Conservation (phyloP, 2,329 filamentous ascomycete species). For the Clarireedia sp. region DNA sequence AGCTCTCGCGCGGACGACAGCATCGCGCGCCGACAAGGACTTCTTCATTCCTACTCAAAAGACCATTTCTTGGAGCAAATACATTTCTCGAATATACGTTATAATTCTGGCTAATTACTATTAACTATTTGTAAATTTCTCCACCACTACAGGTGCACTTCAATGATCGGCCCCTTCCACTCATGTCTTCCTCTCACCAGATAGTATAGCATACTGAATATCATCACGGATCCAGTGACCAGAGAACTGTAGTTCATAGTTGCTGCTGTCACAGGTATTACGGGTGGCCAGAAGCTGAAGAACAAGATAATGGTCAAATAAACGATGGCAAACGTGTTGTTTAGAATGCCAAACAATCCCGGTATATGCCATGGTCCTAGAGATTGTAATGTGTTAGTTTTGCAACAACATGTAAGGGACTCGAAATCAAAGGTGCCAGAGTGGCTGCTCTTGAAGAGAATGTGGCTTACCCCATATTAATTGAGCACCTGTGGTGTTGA, state of each 20-base stretch:
- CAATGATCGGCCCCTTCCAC: not conserved
- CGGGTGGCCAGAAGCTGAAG: constrained; percentile 40
- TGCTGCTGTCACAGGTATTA: constrained; percentile 29
- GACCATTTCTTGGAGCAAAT: too few species aligned
- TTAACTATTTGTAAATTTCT: too few species aligned
- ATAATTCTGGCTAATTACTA: too few species aligned
- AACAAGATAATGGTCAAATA: constrained; percentile 34
- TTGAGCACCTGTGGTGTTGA: constrained; percentile 2
- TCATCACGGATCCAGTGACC: constrained; percentile 3
- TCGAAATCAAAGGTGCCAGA: not conserved
- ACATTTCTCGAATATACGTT: too few species aligned
- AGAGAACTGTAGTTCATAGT: constrained; percentile 38
- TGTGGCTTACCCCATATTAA: constrained; percentile 2
- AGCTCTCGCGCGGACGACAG: too few species aligned
- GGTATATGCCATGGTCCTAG: constrained; percentile 9
- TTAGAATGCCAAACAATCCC: constrained; percentile 33
- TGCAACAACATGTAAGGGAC: not conserved
- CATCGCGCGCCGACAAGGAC: too few species aligned
- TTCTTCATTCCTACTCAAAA: too few species aligned
- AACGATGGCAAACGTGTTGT: constrained; percentile 35
- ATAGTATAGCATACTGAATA: constrained; percentile 11
- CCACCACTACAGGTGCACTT: not conserved
- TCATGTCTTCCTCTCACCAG: not conserved
- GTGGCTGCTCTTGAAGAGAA: not conserved
- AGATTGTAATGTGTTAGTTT: not conserved